These are phyloP conservation scores for Erodium moschatum DNA, from an alignment of 441 rosid species.

Conservation along the genomic window DNA sequence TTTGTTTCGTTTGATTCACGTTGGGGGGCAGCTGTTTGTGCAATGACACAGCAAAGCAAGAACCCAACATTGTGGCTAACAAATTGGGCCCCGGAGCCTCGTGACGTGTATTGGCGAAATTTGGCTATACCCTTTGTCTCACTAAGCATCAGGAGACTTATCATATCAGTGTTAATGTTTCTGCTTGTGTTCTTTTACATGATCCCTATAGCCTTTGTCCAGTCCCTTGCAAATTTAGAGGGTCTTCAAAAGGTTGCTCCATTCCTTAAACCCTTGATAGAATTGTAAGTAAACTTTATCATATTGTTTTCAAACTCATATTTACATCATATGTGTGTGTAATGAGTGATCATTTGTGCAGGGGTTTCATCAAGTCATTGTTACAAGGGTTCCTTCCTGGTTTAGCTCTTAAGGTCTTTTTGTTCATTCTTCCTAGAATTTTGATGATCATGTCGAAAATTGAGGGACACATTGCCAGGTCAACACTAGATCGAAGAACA, in stretches of 20 bases:
- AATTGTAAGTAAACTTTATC: slow-evolving; percentile 51
- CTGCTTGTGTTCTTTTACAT: slow-evolving; percentile 88
- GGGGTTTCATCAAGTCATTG: slow-evolving; percentile 53
- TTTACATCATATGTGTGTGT: not conserved
- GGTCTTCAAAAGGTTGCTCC: slow-evolving; percentile 66
- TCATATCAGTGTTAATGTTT: slow-evolving; percentile 70
- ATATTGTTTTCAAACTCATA: slow-evolving; percentile 6
- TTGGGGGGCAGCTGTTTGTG: slow-evolving; percentile 97
- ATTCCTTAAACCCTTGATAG: slow-evolving; percentile 52
- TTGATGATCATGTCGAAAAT: slow-evolving; percentile 91
- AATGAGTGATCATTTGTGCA: slow-evolving; percentile 24
- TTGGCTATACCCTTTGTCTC: slow-evolving; percentile 79
- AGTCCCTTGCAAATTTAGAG: slow-evolving; percentile 79
- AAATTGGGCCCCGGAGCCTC: slow-evolving; percentile 95
- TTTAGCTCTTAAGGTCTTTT: slow-evolving; percentile 78
- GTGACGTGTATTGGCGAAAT: slow-evolving; percentile 84
- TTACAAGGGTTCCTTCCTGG: slow-evolving; percentile 86
- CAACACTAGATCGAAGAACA: slow-evolving; percentile 74
- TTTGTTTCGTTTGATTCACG: slow-evolving; percentile 88
- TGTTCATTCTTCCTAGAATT: slow-evolving; percentile 74
- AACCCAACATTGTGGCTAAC: slow-evolving; percentile 89
- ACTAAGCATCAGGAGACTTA: slow-evolving; percentile 54
- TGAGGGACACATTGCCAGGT: slow-evolving; percentile 69
- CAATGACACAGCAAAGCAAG: slow-evolving; percentile 84
- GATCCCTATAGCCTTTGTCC: slow-evolving; percentile 84